A percentile compares a stretch with the other conserved stretches of the same genome.
Evolutionary conservation across 2,329 filamentous ascomycete species (phyloP).

Genomic region (Zymoseptoria pseudotritici): DNA sequence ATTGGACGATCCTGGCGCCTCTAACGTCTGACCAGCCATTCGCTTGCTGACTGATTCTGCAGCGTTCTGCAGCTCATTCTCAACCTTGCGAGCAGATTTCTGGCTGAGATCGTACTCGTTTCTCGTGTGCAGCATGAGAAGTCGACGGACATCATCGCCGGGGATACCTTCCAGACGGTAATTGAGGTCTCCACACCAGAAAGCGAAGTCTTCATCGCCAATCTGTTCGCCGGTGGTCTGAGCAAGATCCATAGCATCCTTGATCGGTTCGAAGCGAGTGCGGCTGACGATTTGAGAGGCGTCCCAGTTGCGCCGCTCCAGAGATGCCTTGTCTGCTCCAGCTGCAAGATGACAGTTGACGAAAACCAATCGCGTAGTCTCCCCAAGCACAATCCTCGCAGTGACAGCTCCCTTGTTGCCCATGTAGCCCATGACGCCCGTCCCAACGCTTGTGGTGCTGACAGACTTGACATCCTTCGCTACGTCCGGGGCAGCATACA

Average conservation of each 20-base stretch:
- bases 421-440: constrained; percentile 84
- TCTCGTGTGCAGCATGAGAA: constrained; percentile 73
- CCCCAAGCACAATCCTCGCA: constrained; percentile 74
- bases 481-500: constrained; percentile 76
- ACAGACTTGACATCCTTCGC: constrained; percentile 69
- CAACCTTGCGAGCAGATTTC: constrained; percentile 27
- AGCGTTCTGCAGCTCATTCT: constrained; percentile 28
- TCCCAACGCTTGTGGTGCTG: constrained; percentile 76
- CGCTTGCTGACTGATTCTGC: constrained; percentile 19
- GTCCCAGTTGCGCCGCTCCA: constrained; percentile 88
- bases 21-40: background rate
- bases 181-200: constrained; percentile 96
- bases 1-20: background rate
- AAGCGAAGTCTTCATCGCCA: constrained; percentile 85
- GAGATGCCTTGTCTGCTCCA: constrained; percentile 65
- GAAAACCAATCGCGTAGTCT: constrained; percentile 82
- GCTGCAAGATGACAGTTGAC: constrained; percentile 88
- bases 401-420: constrained; percentile 92
- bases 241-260: constrained; percentile 55
- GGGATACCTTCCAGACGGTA: constrained; percentile 84
- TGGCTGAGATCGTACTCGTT: constrained; percentile 62
- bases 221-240: constrained; percentile 57
- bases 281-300: constrained; percentile 67
- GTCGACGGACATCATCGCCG: constrained; percentile 77
- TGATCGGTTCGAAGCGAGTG: constrained; percentile 69